These are phyloP conservation scores for Neurospora sp. DNA, from an alignment of 495 filamentous ascomycete genomes.

Conservation along the genomic window DNA sequence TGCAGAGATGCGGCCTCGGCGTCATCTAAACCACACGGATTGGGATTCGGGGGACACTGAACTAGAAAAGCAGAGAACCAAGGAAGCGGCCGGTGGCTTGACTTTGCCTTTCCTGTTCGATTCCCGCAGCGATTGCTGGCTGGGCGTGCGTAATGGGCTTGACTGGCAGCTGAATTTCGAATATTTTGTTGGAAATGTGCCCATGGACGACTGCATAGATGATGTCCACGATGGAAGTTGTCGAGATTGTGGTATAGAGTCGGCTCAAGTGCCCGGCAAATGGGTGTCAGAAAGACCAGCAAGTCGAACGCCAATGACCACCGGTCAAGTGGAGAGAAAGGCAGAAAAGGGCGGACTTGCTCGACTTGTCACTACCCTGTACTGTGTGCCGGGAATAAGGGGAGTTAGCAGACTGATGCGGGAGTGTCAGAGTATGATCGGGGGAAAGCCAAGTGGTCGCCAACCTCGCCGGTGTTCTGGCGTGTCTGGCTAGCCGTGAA, in stretches of 20 bases:
- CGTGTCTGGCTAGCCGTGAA: not conserved
- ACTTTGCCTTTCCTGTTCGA: not conserved
- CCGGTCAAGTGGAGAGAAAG: not conserved
- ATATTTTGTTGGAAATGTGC: not conserved
- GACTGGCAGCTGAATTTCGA: not conserved
- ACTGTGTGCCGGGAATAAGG: not conserved
- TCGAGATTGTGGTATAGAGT: not conserved
- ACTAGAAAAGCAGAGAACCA: not conserved
- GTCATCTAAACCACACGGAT: not conserved
- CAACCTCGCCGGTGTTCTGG: not conserved
- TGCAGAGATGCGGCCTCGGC: not conserved
- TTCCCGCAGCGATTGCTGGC: not conserved
- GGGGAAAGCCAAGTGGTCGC: not conserved
- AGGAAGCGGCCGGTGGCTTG: not conserved
- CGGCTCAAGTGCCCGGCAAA: not conserved
- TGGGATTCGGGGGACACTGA: not conserved
- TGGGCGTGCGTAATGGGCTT: not conserved
- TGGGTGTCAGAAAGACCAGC: not conserved
- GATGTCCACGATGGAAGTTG: not conserved
- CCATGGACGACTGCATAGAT: not conserved
- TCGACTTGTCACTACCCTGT: not conserved
- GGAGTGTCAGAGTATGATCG: not conserved
- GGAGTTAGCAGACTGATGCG: not conserved
- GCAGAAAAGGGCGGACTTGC: not conserved
- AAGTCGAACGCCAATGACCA: not conserved